These are phyloP conservation scores for Apiospora malaysiana DNA, from an alignment of 2,329 filamentous ascomycete species.

Conservation along the genomic window DNA sequence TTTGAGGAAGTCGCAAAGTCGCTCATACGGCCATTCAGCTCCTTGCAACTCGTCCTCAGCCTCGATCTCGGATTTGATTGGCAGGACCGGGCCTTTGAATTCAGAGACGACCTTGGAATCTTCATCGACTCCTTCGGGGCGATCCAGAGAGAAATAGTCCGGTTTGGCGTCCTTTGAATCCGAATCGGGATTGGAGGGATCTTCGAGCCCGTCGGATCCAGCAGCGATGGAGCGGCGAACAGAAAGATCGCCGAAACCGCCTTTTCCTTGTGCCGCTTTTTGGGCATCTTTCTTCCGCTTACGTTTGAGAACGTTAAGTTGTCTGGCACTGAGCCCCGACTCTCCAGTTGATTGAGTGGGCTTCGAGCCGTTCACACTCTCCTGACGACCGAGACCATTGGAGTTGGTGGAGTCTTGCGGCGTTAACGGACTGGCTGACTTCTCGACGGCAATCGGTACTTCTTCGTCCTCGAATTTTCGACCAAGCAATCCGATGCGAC, in stretches of 20 bases:
- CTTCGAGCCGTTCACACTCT: conserved; percentile 41
- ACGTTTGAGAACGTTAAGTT: conserved; percentile 92
- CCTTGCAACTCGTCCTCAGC: conserved; percentile 78
- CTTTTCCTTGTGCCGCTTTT: conserved; percentile 84
- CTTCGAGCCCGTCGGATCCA: conserved; percentile 67
- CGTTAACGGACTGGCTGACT: conserved; percentile 51
- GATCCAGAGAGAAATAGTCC: conserved; percentile 92
- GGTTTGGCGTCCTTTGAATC: conserved; percentile 68
- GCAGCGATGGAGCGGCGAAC: conserved; percentile 66
- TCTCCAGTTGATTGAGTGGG: conserved; percentile 62
- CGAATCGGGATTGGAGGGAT: conserved; percentile 58
- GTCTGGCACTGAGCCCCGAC: conserved; percentile 82
- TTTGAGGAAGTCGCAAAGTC: conserved; percentile 91
- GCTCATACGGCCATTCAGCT: conserved; percentile 90
- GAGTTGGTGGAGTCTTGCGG: conserved; percentile 47
- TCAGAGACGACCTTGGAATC: conserved; percentile 92
- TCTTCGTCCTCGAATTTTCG: conserved; percentile 87
- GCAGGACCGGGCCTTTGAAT: conserved; percentile 83
- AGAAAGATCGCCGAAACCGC: conserved; percentile 86
- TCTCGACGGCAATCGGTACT: conserved; percentile 68
- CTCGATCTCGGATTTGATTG: conserved; percentile 87
- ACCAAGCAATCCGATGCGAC: conserved; percentile 83
- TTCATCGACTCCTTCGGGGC: conserved; percentile 79
- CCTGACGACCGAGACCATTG: conserved; percentile 44
- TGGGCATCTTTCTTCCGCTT: conserved; percentile 92